Evolutionary conservation across 805 yeast genomes (phyloP).

Genomic region (Torulaspora quercuum): DNA sequence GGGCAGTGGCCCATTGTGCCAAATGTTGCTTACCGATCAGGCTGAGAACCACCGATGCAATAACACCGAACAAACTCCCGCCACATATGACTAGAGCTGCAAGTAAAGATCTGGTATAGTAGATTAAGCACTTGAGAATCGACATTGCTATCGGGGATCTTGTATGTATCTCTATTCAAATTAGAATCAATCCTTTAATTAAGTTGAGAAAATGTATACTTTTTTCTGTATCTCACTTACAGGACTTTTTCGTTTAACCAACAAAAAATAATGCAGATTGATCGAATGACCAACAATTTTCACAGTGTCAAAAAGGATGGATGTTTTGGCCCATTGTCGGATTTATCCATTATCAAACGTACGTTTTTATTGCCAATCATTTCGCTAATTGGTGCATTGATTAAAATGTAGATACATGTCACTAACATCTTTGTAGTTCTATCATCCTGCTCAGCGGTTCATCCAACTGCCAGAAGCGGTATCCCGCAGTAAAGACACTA

Average conservation of each 20-base stretch:
- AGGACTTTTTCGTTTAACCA: conserved; percentile 7
- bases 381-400: too few relatives aligned
- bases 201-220: too few relatives aligned
- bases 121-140: conserved; percentile 41
- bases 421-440: conserved; percentile 17
- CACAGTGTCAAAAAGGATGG: conserved; percentile 22
- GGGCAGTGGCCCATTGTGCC: conserved; percentile 86
- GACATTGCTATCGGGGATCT: too few relatives aligned
- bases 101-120: conserved; percentile 52
- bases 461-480: conserved; percentile 12
- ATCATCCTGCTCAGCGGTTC: conserved; percentile 18
- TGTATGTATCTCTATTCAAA: too few relatives aligned
- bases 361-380: conserved; percentile 12
- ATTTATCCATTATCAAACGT: conserved; percentile 28
- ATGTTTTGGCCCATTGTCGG: conserved; percentile 32
- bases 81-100: conserved; percentile 52
- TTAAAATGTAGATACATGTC: not conserved
- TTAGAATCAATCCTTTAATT: too few relatives aligned
- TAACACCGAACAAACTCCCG: conserved; percentile 71
- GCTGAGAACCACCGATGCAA: conserved; percentile 65
- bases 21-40: conserved; percentile 71
- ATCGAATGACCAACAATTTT: conserved; percentile 3
- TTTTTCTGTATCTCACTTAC: too few relatives aligned
- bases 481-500: conserved; percentile 1
- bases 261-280: conserved; percentile 6